Evolutionary conservation across 2,329 filamentous ascomycete genomes (phyloP).

Genomic region (Tolypocladium amazonense): DNA sequence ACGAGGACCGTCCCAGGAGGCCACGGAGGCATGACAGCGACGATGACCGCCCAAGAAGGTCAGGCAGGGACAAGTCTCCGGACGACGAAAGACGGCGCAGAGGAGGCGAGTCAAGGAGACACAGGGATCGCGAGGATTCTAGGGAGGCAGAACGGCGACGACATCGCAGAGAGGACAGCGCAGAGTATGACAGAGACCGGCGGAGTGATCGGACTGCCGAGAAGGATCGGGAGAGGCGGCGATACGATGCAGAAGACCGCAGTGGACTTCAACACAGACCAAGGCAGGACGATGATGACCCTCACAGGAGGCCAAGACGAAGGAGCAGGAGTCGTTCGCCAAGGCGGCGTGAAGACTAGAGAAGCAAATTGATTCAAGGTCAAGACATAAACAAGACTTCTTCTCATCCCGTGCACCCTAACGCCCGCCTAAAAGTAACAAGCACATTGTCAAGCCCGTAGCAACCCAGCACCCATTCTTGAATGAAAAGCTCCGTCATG

Average conservation of each 20-base stretch:
- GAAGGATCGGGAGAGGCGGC: conserved; percentile 11
- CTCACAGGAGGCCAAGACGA: conserved; percentile 11
- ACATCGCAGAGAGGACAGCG: conserved; percentile 6
- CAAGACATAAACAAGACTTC: conserved; percentile 6
- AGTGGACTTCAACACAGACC: conserved; percentile 15
- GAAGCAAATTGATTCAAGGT: conserved; percentile 7
- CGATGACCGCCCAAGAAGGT: conserved; percentile 18
- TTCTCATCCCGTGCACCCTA: neutral
- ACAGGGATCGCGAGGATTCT: conserved; percentile 17
- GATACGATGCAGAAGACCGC: conserved; percentile 16
- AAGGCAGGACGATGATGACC: conserved; percentile 15
- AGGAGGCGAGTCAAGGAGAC: conserved; percentile 18
- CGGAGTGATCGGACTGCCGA: conserved; percentile 8
- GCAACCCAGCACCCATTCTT: neutral
- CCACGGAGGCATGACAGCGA: conserved; percentile 12
- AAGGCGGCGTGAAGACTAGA: conserved; percentile 15
- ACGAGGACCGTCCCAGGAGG: conserved; percentile 17
- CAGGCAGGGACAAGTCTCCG: conserved; percentile 26
- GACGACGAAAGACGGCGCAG: conserved; percentile 14
- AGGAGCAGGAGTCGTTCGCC: conserved; percentile 36
- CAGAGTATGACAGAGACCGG: neutral
- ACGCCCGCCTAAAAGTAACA: conserved; percentile 1
- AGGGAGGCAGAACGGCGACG: conserved; percentile 14
- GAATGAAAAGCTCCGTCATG: conserved; percentile 8
- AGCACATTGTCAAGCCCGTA: neutral